These are phyloP conservation scores for Vigna hirtella DNA, from an alignment of 306 rosid species.

Conservation along the genomic window DNA sequence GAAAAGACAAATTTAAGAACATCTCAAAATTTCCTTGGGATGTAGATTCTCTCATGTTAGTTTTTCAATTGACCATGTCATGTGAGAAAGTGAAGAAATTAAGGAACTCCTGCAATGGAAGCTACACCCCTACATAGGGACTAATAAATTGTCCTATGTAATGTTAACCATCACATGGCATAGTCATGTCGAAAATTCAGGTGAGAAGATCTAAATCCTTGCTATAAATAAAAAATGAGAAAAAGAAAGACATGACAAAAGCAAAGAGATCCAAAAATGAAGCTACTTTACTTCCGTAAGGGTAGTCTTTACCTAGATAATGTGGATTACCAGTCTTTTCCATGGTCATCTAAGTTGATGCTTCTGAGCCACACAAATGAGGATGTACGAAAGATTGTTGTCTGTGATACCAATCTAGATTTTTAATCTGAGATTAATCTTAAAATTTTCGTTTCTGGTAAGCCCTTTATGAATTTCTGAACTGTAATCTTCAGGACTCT, in stretches of 20 bases:
- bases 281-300: neutral
- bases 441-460: neutral
- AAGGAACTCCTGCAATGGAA: neutral
- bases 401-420: slow-evolving; percentile 10
- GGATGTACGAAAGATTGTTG: neutral
- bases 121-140: slow-evolving; percentile 5
- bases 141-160: slow-evolving; percentile 23
- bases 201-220: slow-evolving; percentile 8
- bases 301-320: slow-evolving; percentile 12
- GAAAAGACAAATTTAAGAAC: too few relatives aligned
- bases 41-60: slow-evolving; percentile 25
- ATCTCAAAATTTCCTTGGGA: slow-evolving; percentile 5
- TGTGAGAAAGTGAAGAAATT: neutral
- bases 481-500: neutral
- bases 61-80: slow-evolving; percentile 1
- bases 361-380: slow-evolving; percentile 27
- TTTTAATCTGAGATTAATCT: neutral
- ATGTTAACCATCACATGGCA: neutral
- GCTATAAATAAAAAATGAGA: neutral
- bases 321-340: slow-evolving; percentile 10
- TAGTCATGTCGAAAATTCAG: slow-evolving; percentile 10
- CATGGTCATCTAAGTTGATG: slow-evolving; percentile 15
- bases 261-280: neutral
- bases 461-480: slow-evolving; percentile 10
- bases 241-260: neutral